Conservation (phyloP, 108 stramenopile genomes). For the Skeletonema potamos region DNA sequence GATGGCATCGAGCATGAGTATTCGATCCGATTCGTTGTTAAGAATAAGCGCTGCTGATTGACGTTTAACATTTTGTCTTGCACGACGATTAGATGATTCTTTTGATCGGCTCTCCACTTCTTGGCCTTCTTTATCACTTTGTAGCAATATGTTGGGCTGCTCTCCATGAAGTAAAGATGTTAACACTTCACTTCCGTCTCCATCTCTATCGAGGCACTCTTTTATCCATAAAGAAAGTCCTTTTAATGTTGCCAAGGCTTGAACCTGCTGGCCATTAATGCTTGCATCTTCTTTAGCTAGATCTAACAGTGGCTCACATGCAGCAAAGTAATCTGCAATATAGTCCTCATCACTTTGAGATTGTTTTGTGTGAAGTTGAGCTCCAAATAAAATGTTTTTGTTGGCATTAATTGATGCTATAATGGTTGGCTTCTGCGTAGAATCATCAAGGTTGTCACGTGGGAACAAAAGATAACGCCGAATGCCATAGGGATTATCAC, state of each 20-base stretch:
- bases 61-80: constrained; percentile 13
- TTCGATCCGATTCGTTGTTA: constrained; percentile 16
- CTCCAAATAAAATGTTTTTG: constrained; percentile 73
- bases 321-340: constrained; percentile 22
- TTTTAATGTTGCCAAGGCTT: constrained; percentile 65
- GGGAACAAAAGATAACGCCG: constrained; percentile 29
- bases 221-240: constrained; percentile 72
- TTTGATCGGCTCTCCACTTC: neutral
- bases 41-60: constrained; percentile 2
- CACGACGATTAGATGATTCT: neutral
- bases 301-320: constrained; percentile 62
- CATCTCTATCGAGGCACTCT: constrained; percentile 40
- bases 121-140: constrained; percentile 7
- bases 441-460: constrained; percentile 1
- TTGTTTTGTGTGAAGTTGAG: constrained; percentile 30
- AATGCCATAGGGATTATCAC: constrained; percentile 29
- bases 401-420: constrained; percentile 61
- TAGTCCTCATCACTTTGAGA: neutral
- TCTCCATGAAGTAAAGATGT: constrained; percentile 19
- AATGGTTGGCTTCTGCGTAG: neutral
- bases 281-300: constrained; percentile 63
- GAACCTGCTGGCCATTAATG: constrained; percentile 74
- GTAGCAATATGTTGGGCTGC: neutral
- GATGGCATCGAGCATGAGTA: constrained; percentile 53
- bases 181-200: constrained; percentile 33